These are phyloP conservation scores for Citrus reticulata DNA, from an alignment of 345 rosid species.

Conservation along the genomic window DNA sequence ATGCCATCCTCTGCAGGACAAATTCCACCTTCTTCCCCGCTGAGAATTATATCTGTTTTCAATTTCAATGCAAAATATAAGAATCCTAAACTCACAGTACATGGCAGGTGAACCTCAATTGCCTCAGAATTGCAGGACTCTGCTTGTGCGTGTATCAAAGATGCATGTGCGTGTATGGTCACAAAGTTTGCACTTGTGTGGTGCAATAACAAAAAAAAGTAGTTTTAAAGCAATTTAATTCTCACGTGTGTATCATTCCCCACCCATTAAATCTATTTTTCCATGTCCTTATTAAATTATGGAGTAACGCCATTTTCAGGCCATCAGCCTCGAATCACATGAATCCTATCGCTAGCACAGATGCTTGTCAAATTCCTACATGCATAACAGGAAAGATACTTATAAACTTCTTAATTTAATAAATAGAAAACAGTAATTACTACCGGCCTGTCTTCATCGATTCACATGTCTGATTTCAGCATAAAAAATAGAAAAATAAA, in stretches of 20 bases:
- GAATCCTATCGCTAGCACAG: not conserved
- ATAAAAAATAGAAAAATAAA: not conserved
- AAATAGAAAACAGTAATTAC: not conserved
- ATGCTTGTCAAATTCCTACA: not conserved
- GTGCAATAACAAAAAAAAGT: not conserved
- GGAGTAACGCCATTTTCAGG: not conserved
- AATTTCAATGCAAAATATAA: constrained; percentile 26
- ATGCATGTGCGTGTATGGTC: not conserved
- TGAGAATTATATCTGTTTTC: constrained; percentile 69
- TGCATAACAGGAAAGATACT: not conserved
- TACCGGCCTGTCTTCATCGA: not conserved
- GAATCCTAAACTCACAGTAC: not conserved
- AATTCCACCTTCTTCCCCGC: constrained; percentile 63
- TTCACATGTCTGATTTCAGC: not conserved
- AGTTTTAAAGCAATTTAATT: not conserved
- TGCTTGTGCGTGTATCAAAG: not conserved
- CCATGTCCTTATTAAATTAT: not conserved
- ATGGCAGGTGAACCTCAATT: not conserved
- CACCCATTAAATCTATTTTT: not conserved
- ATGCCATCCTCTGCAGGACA: constrained; percentile 38
- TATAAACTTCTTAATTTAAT: not conserved
- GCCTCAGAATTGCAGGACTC: not conserved
- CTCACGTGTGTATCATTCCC: not conserved
- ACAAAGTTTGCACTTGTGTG: not conserved
- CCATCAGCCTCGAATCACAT: not conserved